Evolutionary conservation across 306 rosid genomes (phyloP).

Genomic region (Ziziphus jujuba): DNA sequence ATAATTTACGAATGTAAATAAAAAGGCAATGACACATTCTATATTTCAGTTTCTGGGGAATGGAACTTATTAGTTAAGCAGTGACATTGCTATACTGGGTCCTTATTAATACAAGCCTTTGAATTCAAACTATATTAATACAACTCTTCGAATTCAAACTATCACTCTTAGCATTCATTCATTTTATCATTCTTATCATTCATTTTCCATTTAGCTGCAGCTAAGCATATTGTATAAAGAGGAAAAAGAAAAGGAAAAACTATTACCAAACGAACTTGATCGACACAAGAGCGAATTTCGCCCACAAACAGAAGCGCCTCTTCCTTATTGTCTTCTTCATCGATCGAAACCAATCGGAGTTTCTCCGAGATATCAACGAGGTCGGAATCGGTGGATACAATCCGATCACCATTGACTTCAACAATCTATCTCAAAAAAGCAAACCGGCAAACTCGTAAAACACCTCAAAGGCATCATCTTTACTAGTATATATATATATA

Average conservation of each 20-base stretch:
- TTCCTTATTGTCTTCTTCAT: conserved; percentile 20
- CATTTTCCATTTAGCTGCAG: not conserved
- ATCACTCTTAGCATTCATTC: not conserved
- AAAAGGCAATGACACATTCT: too few relatives aligned
- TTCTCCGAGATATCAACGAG: conserved; percentile 52
- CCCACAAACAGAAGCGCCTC: conserved; percentile 61
- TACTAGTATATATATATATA: not conserved
- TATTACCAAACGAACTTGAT: conserved; percentile 65
- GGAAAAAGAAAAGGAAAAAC: conserved; percentile 7
- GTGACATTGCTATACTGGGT: too few relatives aligned
- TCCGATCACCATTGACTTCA: conserved; percentile 38
- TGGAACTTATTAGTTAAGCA: too few relatives aligned
- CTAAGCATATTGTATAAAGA: conserved; percentile 5
- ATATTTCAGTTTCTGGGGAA: too few relatives aligned
- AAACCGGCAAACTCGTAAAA: not conserved
- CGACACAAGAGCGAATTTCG: conserved; percentile 44
- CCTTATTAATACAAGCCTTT: too few relatives aligned
- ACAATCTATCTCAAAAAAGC: conserved; percentile 47
- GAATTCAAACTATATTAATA: too few relatives aligned
- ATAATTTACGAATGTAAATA: too few relatives aligned
- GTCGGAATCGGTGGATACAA: conserved; percentile 54
- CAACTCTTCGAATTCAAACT: too few relatives aligned
- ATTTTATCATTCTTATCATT: too few relatives aligned
- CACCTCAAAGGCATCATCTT: too few relatives aligned
- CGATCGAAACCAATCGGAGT: conserved; percentile 55